Evolutionary conservation across 2,329 filamentous ascomycete genomes (phyloP), one percentile per base, ranked within the genome.

Genomic region (Shiraia sp.): DNA sequence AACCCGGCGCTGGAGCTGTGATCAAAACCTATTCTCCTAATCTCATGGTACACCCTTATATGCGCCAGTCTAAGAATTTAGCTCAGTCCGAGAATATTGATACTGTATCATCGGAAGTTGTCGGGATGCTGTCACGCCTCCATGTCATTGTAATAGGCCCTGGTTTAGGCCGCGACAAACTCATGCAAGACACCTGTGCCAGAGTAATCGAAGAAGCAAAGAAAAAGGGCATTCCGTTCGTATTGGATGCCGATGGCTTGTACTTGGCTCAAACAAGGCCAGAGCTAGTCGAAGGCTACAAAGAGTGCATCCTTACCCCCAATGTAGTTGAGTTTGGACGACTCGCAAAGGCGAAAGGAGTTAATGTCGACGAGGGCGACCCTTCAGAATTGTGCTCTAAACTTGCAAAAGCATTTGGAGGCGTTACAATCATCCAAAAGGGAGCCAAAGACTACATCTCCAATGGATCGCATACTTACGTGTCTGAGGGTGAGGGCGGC

Each of bases 1-100:
- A 95, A 46, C 90, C 88, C 8, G 86, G 81, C 40, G 93, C 93
- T 2, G 90, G 71, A 43, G 66, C 76, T 61, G 91, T 96, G 26
- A 96, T 99, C 73, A 99, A 99, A 76, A 89, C 90, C 3, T 99
- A 97, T 75, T 96, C 91, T 14, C 93, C 93, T 2, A 96, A 97
- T 68, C 79, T 99, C 19, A 99, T 99, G 92, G 93, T 99, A 9
- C 93, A 97, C 70, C 93, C 93, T 1, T 81, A 96, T 55, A 92
- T 99, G 83, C 87, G 90, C 22, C 89, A 93, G 70, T 81, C 83
- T 32, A 78, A 80, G 55, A 77, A 81, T 55, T 72, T 80, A 38
- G 67, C 72, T 16, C 69, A 75, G 34, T 71, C 76, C 38, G 80
- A 86, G 41, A 75, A 75, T 10, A 77, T 82, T 53, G 78, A 86